Conservation (phyloP, 192 early-diverging fungal species). For the Coemansia furcata region DNA sequence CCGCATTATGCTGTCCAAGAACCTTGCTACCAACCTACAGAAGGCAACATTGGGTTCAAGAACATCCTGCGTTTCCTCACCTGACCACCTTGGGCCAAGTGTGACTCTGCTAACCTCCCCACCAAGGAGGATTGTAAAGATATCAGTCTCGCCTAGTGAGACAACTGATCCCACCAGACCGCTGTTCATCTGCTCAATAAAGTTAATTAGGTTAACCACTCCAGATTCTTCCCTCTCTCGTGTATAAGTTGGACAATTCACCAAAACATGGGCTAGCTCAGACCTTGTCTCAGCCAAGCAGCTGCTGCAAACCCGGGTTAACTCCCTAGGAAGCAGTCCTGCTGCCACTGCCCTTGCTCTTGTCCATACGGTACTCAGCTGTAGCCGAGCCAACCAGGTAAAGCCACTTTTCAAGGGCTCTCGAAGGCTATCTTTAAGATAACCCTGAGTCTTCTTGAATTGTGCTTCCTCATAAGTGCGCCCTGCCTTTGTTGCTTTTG, state of each 20-base stretch:
- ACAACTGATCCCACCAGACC: not conserved
- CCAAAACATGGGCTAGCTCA: not conserved
- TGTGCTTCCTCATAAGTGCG: not conserved
- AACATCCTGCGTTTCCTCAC: not conserved
- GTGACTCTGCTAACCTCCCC: not conserved
- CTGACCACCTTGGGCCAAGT: not conserved
- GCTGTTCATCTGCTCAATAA: not conserved
- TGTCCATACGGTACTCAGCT: not conserved
- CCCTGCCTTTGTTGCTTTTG: not conserved
- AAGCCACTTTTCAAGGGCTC: not conserved
- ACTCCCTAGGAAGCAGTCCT: not conserved
- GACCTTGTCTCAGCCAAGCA: not conserved
- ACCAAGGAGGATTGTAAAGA: not conserved
- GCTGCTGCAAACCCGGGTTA: not conserved
- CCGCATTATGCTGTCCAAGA: not conserved
- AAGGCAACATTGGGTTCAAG: slow-evolving; percentile 1
- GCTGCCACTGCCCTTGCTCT: not conserved
- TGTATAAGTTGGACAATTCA: not conserved
- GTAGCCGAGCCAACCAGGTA: not conserved
- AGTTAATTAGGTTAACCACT: too few species aligned
- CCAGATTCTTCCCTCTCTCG: too few species aligned
- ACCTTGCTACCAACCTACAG: slow-evolving; percentile 2
- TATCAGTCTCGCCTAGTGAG: not conserved
- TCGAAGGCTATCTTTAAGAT: not conserved
- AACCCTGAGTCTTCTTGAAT: not conserved